These are phyloP conservation scores for Coemansia umbellata DNA, from an alignment of 192 early-diverging fungal species.

Conservation along the genomic window DNA sequence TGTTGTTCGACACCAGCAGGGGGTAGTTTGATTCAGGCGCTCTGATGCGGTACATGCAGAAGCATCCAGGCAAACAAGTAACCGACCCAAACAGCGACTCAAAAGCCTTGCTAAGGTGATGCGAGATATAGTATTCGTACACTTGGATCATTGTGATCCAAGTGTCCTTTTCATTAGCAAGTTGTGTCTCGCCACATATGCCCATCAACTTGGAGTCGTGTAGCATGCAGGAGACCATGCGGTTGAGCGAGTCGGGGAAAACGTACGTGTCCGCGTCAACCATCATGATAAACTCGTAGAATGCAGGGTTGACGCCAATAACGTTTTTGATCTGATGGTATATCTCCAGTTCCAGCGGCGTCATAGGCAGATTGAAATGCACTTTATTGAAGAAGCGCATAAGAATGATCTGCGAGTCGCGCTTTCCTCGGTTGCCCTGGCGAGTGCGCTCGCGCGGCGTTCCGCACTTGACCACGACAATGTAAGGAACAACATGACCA, in stretches of 20 bases:
- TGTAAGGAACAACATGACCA: slow-evolving; percentile 88
- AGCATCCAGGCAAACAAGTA: slow-evolving; percentile 98
- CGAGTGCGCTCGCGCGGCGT: slow-evolving; percentile 73
- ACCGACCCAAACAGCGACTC: slow-evolving; percentile 98
- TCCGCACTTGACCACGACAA: slow-evolving; percentile 94
- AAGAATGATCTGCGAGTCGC: slow-evolving; percentile 97
- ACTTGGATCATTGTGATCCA: slow-evolving; percentile 99
- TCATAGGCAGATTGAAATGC: slow-evolving; percentile 90
- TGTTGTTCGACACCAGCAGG: slow-evolving; percentile 77
- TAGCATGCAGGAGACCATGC: slow-evolving; percentile 91
- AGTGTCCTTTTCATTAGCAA: slow-evolving; percentile 91
- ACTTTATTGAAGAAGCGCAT: slow-evolving; percentile 98
- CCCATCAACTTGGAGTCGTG: slow-evolving; percentile 94
- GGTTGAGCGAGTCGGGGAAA: slow-evolving; percentile 89
- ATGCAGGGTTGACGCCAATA: slow-evolving; percentile 96
- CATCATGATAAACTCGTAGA: slow-evolving; percentile 98
- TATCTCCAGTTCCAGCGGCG: slow-evolving; percentile 93
- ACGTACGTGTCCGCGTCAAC: slow-evolving; percentile 98
- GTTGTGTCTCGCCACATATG: slow-evolving; percentile 92
- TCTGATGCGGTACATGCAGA: slow-evolving; percentile 99
- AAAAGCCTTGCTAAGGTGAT: slow-evolving; percentile 96
- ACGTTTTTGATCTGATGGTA: slow-evolving; percentile 99
- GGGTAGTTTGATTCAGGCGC: slow-evolving; percentile 89
- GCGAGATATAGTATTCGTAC: slow-evolving; percentile 98
- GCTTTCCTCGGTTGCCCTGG: slow-evolving; percentile 98